Conservation (phyloP, 306 rosid species). For the Erythrophleum fordii region DNA sequence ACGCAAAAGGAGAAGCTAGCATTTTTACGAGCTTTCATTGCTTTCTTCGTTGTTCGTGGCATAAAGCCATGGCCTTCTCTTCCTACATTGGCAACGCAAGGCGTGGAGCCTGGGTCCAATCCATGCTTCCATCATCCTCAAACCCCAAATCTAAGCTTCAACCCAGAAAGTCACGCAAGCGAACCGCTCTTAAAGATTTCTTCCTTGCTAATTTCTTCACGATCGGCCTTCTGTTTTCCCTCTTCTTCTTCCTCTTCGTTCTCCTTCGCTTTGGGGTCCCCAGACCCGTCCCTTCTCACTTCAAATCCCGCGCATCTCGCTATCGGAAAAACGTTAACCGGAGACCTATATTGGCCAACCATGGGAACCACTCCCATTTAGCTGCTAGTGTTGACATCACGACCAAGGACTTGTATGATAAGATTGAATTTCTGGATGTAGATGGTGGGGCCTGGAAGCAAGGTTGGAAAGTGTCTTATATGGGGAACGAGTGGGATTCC, state of each 20-base stretch:
- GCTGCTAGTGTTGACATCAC: conserved; percentile 78
- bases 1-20: neutral
- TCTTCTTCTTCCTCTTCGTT: conserved; percentile 65
- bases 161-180: conserved; percentile 61
- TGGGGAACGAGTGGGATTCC: conserved; percentile 89
- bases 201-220: conserved; percentile 77
- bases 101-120: conserved; percentile 68
- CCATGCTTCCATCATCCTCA: conserved; percentile 61
- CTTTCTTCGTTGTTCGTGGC: neutral
- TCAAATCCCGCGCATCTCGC: conserved; percentile 53
- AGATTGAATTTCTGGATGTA: conserved; percentile 71
- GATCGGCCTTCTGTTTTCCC: conserved; percentile 67
- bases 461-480: conserved; percentile 82
- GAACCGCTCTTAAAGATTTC: conserved; percentile 71
- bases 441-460: conserved; percentile 98
- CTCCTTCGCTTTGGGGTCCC: conserved; percentile 85
- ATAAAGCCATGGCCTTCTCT: conserved; percentile 61
- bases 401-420: conserved; percentile 78
- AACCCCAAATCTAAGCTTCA: conserved; percentile 65
- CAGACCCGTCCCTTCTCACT: conserved; percentile 61
- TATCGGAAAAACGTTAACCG: conserved; percentile 53
- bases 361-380: conserved; percentile 24
- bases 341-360: conserved; percentile 37
- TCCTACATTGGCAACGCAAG: conserved; percentile 54
- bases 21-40: neutral